Percentiles rank a stretch among this genome's conserved stretches.
Evolutionary conservation across 345 rosid species (phyloP).

Genomic region (Heritiera fomes): DNA sequence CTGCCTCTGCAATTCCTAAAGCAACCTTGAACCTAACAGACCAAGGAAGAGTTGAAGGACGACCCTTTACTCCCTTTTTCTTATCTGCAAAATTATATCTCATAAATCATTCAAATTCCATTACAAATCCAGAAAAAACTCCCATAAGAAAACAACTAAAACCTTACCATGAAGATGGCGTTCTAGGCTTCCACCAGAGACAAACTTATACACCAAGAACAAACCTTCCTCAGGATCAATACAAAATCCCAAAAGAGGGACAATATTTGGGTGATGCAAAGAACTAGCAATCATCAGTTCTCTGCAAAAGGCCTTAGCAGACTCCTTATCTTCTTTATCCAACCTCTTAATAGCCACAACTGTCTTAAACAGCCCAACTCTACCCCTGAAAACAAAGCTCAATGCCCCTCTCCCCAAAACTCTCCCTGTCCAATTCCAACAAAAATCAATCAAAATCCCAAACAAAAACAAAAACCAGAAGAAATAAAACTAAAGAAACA

Average conservation of each 20-base stretch:
- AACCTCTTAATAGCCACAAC: slow-evolving; percentile 76
- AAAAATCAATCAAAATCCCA: slow-evolving; percentile 25
- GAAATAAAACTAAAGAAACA: not conserved
- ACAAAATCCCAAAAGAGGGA: slow-evolving; percentile 87
- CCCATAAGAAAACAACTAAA: slow-evolving; percentile 6
- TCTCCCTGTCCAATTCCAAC: slow-evolving; percentile 53
- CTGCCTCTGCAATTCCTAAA: slow-evolving; percentile 75
- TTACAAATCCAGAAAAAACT: slow-evolving; percentile 6
- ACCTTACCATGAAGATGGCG: slow-evolving; percentile 76
- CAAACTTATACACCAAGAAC: slow-evolving; percentile 89
- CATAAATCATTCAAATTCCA: slow-evolving; percentile 25
- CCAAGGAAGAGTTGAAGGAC: slow-evolving; percentile 55
- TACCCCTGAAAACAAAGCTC: slow-evolving; percentile 89
- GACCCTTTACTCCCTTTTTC: slow-evolving; percentile 51
- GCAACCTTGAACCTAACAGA: slow-evolving; percentile 80
- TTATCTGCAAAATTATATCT: slow-evolving; percentile 45
- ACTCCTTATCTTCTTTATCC: slow-evolving; percentile 85
- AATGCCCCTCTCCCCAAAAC: slow-evolving; percentile 94
- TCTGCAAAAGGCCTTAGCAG: slow-evolving; percentile 89
- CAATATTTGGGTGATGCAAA: slow-evolving; percentile 64
- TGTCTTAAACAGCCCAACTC: slow-evolving; percentile 72
- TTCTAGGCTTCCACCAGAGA: slow-evolving; percentile 90
- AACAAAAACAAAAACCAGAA: not conserved
- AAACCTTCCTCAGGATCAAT: slow-evolving; percentile 85
- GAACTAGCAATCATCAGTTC: slow-evolving; percentile 98